phyloP scores from a whole-genome alignment of 2,329 filamentous ascomycete species.

The Colletotrichum lindemuthianum region DNA sequence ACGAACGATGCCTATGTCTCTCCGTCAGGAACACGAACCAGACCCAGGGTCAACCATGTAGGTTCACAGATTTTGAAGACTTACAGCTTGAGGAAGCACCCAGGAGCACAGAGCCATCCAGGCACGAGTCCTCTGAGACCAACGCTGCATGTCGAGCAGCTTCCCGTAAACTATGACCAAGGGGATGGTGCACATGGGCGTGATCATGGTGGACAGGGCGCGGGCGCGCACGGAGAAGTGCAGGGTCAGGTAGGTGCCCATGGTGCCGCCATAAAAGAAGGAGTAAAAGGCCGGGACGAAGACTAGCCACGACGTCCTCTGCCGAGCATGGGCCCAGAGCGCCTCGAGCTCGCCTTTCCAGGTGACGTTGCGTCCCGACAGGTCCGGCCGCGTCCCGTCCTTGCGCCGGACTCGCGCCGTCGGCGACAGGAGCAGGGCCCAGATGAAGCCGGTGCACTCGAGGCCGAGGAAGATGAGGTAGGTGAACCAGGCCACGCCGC shows the following conservation, averaged over 20 bases:
- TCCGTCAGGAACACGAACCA: constrained; percentile 11
- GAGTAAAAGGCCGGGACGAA: constrained; percentile 44
- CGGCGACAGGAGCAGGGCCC: constrained; percentile 41
- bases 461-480: constrained; percentile 45
- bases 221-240: constrained; percentile 42
- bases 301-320: constrained; percentile 40
- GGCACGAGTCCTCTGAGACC: constrained; percentile 6
- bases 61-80: too few relatives aligned
- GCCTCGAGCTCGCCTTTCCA: constrained; percentile 39
- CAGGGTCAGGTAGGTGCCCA: constrained; percentile 39
- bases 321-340: constrained; percentile 37
- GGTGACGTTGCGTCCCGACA: constrained; percentile 36
- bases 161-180: constrained; percentile 16
- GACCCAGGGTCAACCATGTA: constrained; percentile 13
- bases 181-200: constrained; percentile 15
- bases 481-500: constrained; percentile 41
- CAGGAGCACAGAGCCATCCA: too few relatives aligned
- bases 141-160: constrained; percentile 15
- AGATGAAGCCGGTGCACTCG: constrained; percentile 41
- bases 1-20: constrained; percentile 20
- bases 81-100: too few relatives aligned
- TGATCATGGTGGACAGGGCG: constrained; percentile 39
- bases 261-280: constrained; percentile 50
- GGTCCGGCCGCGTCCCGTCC: constrained; percentile 42
- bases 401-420: constrained; percentile 42